Percentiles rank a stretch among this genome's conserved stretches.
These are phyloP conservation scores for Fusarium albosuccineum DNA, from an alignment of 2,329 filamentous ascomycete genomes.

Conservation along the genomic window DNA sequence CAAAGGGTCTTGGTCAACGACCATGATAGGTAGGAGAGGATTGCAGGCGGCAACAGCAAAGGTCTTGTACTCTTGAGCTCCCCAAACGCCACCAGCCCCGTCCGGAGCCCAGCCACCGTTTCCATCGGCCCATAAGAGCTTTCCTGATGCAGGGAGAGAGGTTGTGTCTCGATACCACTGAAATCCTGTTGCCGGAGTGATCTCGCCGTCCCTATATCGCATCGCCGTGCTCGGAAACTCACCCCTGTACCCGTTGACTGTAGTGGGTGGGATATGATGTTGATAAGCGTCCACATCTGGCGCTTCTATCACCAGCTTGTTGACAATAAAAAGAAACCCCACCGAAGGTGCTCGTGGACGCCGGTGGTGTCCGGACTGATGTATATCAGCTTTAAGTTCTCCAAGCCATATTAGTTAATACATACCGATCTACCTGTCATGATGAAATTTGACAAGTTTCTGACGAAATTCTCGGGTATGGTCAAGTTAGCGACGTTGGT, in stretches of 20 bases:
- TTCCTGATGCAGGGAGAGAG: conserved; percentile 3
- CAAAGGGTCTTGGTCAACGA: conserved; percentile 41
- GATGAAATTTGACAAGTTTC: background rate
- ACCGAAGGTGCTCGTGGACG: conserved; percentile 10
- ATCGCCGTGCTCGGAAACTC: conserved; percentile 53
- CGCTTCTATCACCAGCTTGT: conserved; percentile 48
- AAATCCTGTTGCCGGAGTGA: conserved; percentile 43
- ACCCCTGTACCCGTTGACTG: conserved; percentile 35
- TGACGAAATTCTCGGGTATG: background rate
- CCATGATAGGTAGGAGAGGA: conserved; percentile 53
- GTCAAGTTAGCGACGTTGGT: background rate
- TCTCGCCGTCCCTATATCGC: conserved; percentile 50
- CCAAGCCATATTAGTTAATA: background rate
- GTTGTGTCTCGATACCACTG: conserved; percentile 33
- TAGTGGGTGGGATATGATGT: conserved; percentile 50
- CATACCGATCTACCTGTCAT: conserved; percentile 31
- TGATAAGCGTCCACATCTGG: conserved; percentile 16
- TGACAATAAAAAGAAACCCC: conserved; percentile 57
- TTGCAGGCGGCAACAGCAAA: conserved; percentile 54
- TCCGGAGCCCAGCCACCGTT: conserved; percentile 1
- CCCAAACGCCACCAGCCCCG: background rate
- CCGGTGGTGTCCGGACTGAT: too few species aligned
- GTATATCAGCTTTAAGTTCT: conserved; percentile 15
- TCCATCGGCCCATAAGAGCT: conserved; percentile 1
- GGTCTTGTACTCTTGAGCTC: conserved; percentile 37